A percentile compares a stretch with the other conserved stretches of the same genome.
Evolutionary conservation across 2,329 filamentous ascomycete genomes (phyloP).

Genomic region (Fusarium piperis): DNA sequence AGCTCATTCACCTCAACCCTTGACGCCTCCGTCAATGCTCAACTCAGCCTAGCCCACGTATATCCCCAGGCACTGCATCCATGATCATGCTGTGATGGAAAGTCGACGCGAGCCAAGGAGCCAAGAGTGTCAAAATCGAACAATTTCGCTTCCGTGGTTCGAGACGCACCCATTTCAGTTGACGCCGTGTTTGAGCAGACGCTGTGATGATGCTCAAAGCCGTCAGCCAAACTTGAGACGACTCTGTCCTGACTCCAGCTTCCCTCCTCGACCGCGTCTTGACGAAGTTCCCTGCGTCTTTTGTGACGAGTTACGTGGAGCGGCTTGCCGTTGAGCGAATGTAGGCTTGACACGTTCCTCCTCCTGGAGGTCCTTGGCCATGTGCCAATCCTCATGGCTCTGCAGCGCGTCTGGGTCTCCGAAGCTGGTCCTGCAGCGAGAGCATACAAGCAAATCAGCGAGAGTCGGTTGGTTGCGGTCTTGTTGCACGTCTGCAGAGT

Average conservation of each 20-base stretch:
- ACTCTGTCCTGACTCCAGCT: slow-evolving; percentile 67
- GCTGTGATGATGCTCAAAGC: background rate
- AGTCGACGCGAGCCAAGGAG: background rate
- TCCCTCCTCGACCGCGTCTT: slow-evolving; percentile 53
- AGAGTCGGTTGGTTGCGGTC: slow-evolving; percentile 45
- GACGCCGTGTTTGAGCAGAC: background rate
- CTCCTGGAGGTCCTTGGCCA: slow-evolving; percentile 85
- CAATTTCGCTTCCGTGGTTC: background rate
- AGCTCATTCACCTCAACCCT: background rate
- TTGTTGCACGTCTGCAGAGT: slow-evolving; percentile 29
- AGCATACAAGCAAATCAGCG: slow-evolving; percentile 60
- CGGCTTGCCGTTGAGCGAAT: slow-evolving; percentile 53
- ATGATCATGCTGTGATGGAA: slow-evolving; percentile 4
- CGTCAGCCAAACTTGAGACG: slow-evolving; percentile 68
- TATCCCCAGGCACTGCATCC: background rate
- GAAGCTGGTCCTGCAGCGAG: slow-evolving; percentile 72
- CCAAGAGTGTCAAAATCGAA: background rate
- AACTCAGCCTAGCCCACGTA: background rate
- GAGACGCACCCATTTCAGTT: background rate
- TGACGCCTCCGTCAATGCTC: background rate
- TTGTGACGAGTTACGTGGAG: slow-evolving; percentile 44
- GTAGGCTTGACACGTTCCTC: slow-evolving; percentile 62
- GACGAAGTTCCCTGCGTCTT: slow-evolving; percentile 50
- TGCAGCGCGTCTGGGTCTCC: slow-evolving; percentile 66
- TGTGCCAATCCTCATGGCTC: slow-evolving; percentile 93